phyloP scores from a whole-genome alignment of 2,329 filamentous ascomycete species.

The Cladophialophora carrionii region DNA sequence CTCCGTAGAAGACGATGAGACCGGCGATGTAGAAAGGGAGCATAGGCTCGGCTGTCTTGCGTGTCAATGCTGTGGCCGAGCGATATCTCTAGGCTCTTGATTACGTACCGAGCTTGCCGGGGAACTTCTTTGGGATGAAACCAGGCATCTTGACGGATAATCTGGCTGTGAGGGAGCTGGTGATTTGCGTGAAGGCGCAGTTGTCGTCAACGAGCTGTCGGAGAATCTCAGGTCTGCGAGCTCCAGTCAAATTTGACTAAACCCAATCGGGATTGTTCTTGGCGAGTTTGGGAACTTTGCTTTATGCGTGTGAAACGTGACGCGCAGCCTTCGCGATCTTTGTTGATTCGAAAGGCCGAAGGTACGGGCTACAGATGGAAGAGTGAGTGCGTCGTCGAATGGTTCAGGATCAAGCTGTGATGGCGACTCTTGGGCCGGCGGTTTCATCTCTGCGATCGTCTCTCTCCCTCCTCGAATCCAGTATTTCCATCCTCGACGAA shows the following conservation, averaged over 20 bases:
- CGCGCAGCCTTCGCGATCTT: slow-evolving; percentile 12
- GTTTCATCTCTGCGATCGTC: slow-evolving; percentile 64
- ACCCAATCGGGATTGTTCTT: slow-evolving; percentile 18
- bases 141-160: slow-evolving; percentile 61
- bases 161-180: slow-evolving; percentile 15
- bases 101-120: slow-evolving; percentile 71
- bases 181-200: slow-evolving; percentile 19
- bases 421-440: slow-evolving; percentile 59
- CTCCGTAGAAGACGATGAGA: slow-evolving; percentile 86
- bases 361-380: background rate
- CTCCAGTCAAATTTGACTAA: background rate
- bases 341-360: slow-evolving; percentile 11
- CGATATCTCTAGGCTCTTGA: background rate
- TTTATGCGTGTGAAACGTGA: background rate
- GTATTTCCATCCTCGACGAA: slow-evolving; percentile 63
- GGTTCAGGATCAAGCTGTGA: background rate
- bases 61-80: background rate
- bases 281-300: slow-evolving; percentile 29
- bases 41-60: slow-evolving; percentile 76
- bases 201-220: slow-evolving; percentile 29
- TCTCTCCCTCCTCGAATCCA: slow-evolving; percentile 64
- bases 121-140: slow-evolving; percentile 84
- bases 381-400: background rate
- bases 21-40: slow-evolving; percentile 92
- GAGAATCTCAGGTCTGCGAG: slow-evolving; percentile 12